Conservation (phyloP, 108 stramenopile species). For the Asterionellopsis glacialis region DNA sequence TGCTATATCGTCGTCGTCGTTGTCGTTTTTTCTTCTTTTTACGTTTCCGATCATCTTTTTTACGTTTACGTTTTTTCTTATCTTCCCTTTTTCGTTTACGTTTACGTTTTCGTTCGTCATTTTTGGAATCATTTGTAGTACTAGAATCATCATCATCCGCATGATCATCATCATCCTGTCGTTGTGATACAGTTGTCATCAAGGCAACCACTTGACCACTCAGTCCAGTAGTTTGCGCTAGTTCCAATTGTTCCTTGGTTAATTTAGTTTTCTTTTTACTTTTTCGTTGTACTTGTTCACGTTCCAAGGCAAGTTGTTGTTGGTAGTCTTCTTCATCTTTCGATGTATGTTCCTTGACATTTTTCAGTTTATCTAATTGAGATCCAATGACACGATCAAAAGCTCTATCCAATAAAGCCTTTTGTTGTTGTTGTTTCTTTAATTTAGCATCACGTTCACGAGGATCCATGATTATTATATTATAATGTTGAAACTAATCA, state of each 20-base stretch:
- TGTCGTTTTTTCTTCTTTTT: constrained; percentile 6
- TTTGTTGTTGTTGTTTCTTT: constrained; percentile 25
- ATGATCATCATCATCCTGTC: constrained; percentile 18
- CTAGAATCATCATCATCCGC: constrained; percentile 7
- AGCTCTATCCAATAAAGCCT: constrained; percentile 36
- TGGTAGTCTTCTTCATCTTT: constrained; percentile 14
- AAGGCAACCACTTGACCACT: constrained; percentile 48
- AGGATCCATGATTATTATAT: constrained; percentile 35
- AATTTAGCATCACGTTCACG: constrained; percentile 41
- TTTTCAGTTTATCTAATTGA: constrained; percentile 31
- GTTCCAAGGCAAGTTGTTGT: constrained; percentile 19
- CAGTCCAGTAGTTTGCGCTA: constrained; percentile 35
- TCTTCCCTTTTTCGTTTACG: constrained; percentile 12
- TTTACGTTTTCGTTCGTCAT: constrained; percentile 22
- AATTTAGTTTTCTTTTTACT: constrained; percentile 34
- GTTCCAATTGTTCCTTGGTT: constrained; percentile 37
- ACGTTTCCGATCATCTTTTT: constrained; percentile 13
- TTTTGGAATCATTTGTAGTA: constrained; percentile 12
- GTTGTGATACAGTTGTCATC: constrained; percentile 33
- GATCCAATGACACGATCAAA: constrained; percentile 33
- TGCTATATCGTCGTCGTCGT: constrained; percentile 7
- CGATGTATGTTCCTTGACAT: constrained; percentile 6
- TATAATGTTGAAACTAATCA: no score
- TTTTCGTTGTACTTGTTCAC: constrained; percentile 27
- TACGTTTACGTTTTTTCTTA: constrained; percentile 21